These are phyloP conservation scores for Kentomonas sorsogonicus DNA, from an alignment of 208 protist species.

Conservation along the genomic window DNA sequence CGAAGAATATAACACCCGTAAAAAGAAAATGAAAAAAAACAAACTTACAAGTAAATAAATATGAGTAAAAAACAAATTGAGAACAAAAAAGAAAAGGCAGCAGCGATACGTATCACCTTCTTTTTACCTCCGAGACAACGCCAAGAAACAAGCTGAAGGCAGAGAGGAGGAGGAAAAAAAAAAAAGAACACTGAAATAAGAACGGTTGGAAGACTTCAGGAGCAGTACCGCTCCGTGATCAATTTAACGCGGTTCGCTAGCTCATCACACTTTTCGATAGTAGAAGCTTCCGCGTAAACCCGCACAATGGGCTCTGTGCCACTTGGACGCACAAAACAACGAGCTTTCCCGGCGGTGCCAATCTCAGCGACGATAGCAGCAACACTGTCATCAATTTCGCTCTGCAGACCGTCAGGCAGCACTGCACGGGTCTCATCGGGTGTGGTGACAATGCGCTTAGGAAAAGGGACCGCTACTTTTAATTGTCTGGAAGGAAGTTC, in stretches of 20 bases:
- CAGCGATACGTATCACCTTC: too few species aligned
- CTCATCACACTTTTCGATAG: conserved; percentile 18
- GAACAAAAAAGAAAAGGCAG: neutral
- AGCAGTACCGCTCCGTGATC: conserved; percentile 40
- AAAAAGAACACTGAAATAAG: too few species aligned
- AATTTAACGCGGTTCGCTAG: conserved; percentile 28
- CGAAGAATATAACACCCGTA: too few species aligned
- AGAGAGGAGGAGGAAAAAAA: too few species aligned
- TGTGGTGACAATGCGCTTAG: conserved; percentile 63
- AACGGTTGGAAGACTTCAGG: conserved; percentile 3
- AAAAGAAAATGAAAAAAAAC: conserved; percentile 10
- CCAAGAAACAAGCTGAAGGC: too few species aligned
- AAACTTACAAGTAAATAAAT: too few species aligned
- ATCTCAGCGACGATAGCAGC: neutral
- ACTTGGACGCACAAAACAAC: conserved; percentile 90
- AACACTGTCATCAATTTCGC: conserved; percentile 75
- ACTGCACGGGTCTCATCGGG: conserved; percentile 53
- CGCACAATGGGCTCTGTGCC: conserved; percentile 94
- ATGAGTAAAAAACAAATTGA: conserved; percentile 4
- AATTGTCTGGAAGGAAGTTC: conserved; percentile 52
- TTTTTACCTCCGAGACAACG: too few species aligned
- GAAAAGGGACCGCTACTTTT: conserved; percentile 49
- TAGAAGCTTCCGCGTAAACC: conserved; percentile 79
- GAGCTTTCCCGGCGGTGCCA: conserved; percentile 15
- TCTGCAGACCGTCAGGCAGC: conserved; percentile 68